phyloP scores from a whole-genome alignment of 2,329 filamentous ascomycete species.

The Colletotrichum truncatum region DNA sequence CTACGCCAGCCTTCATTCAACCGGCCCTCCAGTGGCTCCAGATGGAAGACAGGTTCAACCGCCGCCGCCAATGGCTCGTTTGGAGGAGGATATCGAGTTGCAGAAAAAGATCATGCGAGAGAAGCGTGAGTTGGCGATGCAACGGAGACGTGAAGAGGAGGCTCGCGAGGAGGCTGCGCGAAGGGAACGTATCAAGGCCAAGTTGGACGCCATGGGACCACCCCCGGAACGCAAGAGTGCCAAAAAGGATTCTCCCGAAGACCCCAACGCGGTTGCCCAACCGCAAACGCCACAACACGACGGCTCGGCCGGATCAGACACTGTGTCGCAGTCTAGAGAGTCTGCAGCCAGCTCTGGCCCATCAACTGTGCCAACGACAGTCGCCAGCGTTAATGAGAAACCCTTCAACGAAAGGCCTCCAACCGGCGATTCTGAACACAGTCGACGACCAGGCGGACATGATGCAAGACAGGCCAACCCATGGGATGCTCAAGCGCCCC shows the following conservation, averaged over 20 bases:
- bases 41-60: slow-evolving; percentile 40
- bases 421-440: slow-evolving; percentile 1
- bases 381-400: slow-evolving; percentile 4
- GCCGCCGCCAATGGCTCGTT: slow-evolving; percentile 42
- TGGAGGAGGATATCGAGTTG: slow-evolving; percentile 66
- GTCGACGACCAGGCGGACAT: slow-evolving; percentile 34
- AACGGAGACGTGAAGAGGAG: slow-evolving; percentile 74
- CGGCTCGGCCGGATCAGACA: slow-evolving; percentile 7
- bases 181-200: slow-evolving; percentile 76
- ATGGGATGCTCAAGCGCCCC: slow-evolving; percentile 32
- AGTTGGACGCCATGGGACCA: slow-evolving; percentile 75
- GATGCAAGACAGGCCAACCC: slow-evolving; percentile 34
- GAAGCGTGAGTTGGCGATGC: slow-evolving; percentile 74
- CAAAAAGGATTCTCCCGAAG: slow-evolving; percentile 61
- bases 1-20: slow-evolving; percentile 50
- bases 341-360: slow-evolving; percentile 8
- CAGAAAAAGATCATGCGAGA: slow-evolving; percentile 80
- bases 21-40: slow-evolving; percentile 39
- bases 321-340: slow-evolving; percentile 13
- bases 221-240: slow-evolving; percentile 67
- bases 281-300: slow-evolving; percentile 35
- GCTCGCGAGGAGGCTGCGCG: slow-evolving; percentile 77
- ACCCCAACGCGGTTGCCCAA: slow-evolving; percentile 47
- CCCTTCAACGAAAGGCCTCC: slow-evolving; percentile 10
- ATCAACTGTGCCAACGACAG: not conserved